Evolutionary conservation across 169 alveolate genomes (phyloP), one percentile per base, ranked within the genome.

Genomic region (Eimeria falciformis): DNA sequence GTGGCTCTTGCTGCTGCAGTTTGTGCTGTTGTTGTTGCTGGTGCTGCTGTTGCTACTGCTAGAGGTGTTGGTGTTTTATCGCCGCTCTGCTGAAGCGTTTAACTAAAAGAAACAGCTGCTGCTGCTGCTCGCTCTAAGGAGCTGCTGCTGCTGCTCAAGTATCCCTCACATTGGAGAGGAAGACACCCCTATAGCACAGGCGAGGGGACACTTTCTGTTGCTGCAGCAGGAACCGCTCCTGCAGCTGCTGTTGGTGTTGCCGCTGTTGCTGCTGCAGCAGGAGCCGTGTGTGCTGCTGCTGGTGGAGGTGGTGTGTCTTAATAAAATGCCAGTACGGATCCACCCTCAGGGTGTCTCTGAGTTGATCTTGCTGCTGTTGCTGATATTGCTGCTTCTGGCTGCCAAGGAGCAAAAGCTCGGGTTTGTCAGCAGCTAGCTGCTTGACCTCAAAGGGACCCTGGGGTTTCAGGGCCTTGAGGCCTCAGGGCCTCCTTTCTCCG

Each of bases 351-450:
- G 21, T 58, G 5, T 58, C 71, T n/a, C 33, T 17, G 81, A 37
- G 14, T 69, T 69, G 81, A 50, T 69, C 53, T 0, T 69, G 81
- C 81, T 69, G 81, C 81, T 69, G 79, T 46, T 68, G 33, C 79
- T 68, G 79, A 40, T 21, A 46, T 27, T 58, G 73, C 73, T 18
- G 73, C 73, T 27, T 43, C 1, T 27, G 81, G 50, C 6, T 69
- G 23, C 53, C 81, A 5, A 69, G 81, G 2, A 69, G 45, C 50
- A 69, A 23, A 14, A 69, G 50, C 47, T 69, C 81, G 23, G 81
- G 81, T 18, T 47, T 9, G 12, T 7, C 45, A 12, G 81, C 50
- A 25, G 81, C 81, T 11, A 69, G 81, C 50, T 69, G 81, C 81
- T 69, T 43, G n/a, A 25, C 9, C 9, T 69, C 81, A 29, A 33